Conservation (phyloP, 1,284 basidiomycete genomes). For the Puccinia hordei region DNA sequence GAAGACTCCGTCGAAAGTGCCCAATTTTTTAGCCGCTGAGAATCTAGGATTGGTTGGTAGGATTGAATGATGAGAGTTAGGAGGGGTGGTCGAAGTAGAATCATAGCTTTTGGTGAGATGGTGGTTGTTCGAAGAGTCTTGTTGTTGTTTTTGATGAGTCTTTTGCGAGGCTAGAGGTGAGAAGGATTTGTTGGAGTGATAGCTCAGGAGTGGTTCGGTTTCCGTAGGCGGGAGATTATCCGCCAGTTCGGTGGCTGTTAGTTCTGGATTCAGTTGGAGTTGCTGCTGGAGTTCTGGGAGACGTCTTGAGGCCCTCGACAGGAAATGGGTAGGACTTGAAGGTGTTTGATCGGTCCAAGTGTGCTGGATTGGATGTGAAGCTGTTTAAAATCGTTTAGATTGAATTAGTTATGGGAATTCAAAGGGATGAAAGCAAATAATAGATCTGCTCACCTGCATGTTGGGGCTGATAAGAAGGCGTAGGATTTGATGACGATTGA, state of each 20-base stretch:
- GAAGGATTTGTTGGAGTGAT: background rate
- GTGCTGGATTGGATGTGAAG: background rate
- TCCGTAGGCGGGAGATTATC: background rate
- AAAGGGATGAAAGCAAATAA: no score
- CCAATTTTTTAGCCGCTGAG: background rate
- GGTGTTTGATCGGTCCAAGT: background rate
- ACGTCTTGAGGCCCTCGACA: slow-evolving; percentile 36
- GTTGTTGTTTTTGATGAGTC: background rate
- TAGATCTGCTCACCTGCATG: no score
- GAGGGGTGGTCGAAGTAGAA: slow-evolving; percentile 4
- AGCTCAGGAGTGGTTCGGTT: slow-evolving; percentile 20
- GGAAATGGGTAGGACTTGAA: slow-evolving; percentile 39
- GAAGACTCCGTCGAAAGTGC: slow-evolving; percentile 48
- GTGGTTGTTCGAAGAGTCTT: background rate
- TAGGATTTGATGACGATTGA: no score
- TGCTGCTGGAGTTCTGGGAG: slow-evolving; percentile 47
- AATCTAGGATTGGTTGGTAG: background rate
- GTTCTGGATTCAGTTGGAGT: slow-evolving; percentile 42
- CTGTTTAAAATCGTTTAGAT: background rate
- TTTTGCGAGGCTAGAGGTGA: background rate
- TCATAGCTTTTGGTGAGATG: background rate
- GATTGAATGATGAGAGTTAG: background rate
- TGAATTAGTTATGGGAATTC: background rate
- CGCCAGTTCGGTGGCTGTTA: slow-evolving; percentile 2
- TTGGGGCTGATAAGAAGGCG: no score